Percentiles rank a stretch among this genome's conserved stretches.
phyloP scores from a whole-genome alignment of 192 early-diverging fungal species.

The Coemansia javaensis region DNA sequence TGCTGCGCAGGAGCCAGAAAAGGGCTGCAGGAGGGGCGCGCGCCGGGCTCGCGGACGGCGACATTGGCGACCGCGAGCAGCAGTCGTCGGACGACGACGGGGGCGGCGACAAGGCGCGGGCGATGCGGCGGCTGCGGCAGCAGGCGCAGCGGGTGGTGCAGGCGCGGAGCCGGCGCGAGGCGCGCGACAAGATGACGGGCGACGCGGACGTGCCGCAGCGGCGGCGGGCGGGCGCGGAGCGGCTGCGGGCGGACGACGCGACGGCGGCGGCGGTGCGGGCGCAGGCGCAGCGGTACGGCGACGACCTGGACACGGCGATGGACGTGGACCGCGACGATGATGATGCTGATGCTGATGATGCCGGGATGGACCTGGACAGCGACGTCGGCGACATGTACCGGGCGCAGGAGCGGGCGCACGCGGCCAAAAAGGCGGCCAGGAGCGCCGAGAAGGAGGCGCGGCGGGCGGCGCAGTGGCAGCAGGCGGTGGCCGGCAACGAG shows the following conservation, averaged over 20 bases:
- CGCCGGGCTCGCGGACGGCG: constrained; percentile 49
- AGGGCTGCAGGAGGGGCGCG: constrained; percentile 21
- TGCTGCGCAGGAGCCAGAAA: constrained; percentile 18
- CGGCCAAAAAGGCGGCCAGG: constrained; percentile 39
- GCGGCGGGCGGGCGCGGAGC: constrained; percentile 38
- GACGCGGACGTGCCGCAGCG: constrained; percentile 82
- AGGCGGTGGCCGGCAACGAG: constrained; percentile 42
- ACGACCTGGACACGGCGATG: constrained; percentile 61
- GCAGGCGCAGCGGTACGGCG: constrained; percentile 25
- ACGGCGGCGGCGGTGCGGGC: constrained; percentile 9
- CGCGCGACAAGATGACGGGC: constrained; percentile 55
- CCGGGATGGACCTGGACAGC: constrained; percentile 19
- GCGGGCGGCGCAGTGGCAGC: constrained; percentile 34
- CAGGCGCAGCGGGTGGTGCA: constrained; percentile 40
- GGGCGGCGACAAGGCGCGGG: constrained; percentile 71
- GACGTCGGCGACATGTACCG: constrained; percentile 58
- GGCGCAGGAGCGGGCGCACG: constrained; percentile 49
- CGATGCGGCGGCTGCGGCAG: constrained; percentile 44
- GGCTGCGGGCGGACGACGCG: constrained; percentile 28
- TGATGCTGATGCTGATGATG: no score
- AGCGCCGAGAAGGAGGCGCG: constrained; percentile 53
- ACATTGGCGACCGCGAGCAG: constrained; percentile 74
- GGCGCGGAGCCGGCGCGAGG: constrained; percentile 30
- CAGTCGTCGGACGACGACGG: constrained; percentile 74
- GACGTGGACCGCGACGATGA: constrained; percentile 53